Evolutionary conservation across 345 rosid genomes (phyloP), one percentile per base, ranked within the genome.

Genomic region (Anastatica hierochuntica): DNA sequence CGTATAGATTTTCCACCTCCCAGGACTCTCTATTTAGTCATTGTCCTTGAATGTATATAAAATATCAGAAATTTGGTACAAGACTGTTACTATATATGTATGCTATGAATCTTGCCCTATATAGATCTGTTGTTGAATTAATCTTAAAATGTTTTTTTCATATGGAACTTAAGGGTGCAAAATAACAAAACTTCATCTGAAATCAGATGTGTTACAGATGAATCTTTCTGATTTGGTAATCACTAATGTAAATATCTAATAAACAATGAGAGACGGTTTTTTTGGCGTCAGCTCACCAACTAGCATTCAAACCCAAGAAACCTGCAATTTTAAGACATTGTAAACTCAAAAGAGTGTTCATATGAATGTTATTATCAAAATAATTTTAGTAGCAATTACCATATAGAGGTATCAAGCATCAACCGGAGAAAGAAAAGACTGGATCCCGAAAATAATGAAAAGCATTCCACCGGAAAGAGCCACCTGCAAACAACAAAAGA

Each of bases 381-480:
- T 24, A 7, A 7, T 24, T 24, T 24, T 24, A 7, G 27, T 24
- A 7, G 27, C 27, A 24, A 24, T 24, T 24, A 29, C 3, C 33
- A 29, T 29, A 8, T 29, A 29, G 33, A 29, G 33, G 30, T 15
- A 41, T 72, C 40, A 73, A 19, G 72, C 52, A 20, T 78, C 64
- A 2, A 71, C 75, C 7, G 84, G 21, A 26, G 97, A 52, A 8
- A 92, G 97, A 76, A 79, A 80, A 44, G 98, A 92, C 30, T 88
- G 97, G 56, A 92, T 69, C 35, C 98, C 97, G 47, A 92, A 92
- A 46, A 83, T 65, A 31, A 92, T 69, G 74, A 92, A 88, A 57
- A 92, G 95, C 53, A 85, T 64, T 60, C 98, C 98, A 45, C 98
- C 94, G 3, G 85, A 79, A 30, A 92, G 74, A 26, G 88, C 95